A percentile compares a stretch with the other conserved stretches of the same genome.
These are phyloP conservation scores for Podaxis mareebaensis DNA, from an alignment of 768 basidiomycete genomes.

Conservation along the genomic window DNA sequence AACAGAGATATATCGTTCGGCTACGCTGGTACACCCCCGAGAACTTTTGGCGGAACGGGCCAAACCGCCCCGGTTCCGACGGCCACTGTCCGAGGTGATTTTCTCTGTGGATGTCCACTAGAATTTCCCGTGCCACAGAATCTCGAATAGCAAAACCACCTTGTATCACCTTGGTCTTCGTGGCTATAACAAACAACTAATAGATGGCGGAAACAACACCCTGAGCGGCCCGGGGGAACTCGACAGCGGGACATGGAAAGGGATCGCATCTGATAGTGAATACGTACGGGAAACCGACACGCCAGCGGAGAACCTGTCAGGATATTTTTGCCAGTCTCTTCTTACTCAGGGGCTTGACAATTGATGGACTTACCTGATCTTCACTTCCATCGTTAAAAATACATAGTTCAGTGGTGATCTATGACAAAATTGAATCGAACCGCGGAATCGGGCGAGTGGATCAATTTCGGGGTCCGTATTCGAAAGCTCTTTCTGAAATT, in stretches of 20 bases:
- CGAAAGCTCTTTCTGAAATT: conserved; percentile 5
- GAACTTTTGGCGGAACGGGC: conserved; percentile 31
- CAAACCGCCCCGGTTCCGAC: conserved; percentile 48
- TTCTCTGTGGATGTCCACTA: conserved; percentile 38
- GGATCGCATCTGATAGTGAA: conserved; percentile 50
- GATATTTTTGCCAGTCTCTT: neutral
- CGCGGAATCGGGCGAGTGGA: conserved; percentile 44
- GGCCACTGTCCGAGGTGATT: conserved; percentile 34
- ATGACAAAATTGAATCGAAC: conserved; percentile 44
- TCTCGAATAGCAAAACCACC: conserved; percentile 19
- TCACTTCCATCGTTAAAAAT: conserved; percentile 35
- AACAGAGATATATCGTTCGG: conserved; percentile 42
- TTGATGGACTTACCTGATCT: conserved; percentile 39
- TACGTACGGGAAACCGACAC: conserved; percentile 38
- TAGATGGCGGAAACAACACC: conserved; percentile 36
- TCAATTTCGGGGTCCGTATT: conserved; percentile 49
- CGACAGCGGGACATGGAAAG: conserved; percentile 58
- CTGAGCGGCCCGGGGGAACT: conserved; percentile 45
- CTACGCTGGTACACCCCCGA: conserved; percentile 14
- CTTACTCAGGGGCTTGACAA: conserved; percentile 34
- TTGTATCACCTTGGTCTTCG: neutral
- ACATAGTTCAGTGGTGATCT: conserved; percentile 51
- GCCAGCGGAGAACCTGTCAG: conserved; percentile 1
- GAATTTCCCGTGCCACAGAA: conserved; percentile 46
- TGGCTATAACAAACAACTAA: conserved; percentile 23